Base-by-base conservation (phyloP, 129 eudicot genomes). In the Oenanthe sinensis region DNA sequence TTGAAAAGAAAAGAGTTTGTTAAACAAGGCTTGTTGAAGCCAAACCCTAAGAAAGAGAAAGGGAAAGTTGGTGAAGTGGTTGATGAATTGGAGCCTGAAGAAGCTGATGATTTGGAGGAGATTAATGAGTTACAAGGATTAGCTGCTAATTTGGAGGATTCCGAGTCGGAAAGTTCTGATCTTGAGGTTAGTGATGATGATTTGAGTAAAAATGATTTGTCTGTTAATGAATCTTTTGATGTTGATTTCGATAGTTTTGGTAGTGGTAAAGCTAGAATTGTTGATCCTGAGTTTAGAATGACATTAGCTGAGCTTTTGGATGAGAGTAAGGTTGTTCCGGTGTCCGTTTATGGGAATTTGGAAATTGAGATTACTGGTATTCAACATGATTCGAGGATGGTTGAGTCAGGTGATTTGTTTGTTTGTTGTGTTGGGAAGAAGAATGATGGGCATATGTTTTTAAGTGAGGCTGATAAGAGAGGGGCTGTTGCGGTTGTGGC, bases 401-500 rank as follows among this genome's bases (percentile, higher is more conserved):
- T 95, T 22, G 93, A 91, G 78, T 67, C 93, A 1, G 99, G 99
- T 43, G 99, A 95, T 91, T 83, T 95, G 86, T 90, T 95, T 69
- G 95, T 95, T 74, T 95, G 97, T 70, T 90, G 97, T 79, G 87
- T 92, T 42, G 97, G 94, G 81, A 86, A 77, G 77, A 85, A 85
- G 45, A 90, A 87, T 2, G 99, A 92, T 75, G 99, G 97, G 60
- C 92, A 95, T 85, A 52, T 90, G 82, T 88, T 85, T 78, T 80
- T 95, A 71, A 87, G 88, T 2, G 99, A 95, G 91, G 99, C 97
- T 26, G 96, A 95, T 83, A 95, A 95, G 86, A 75, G 99, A 87
- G 99, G 99, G 30, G 99, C 99, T 9, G 96, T 92, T 74, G 99
- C 97, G 4, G 92, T 92, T 81, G 97, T 95, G n/a, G 99, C 97